A percentile compares a stretch with the other conserved stretches of the same genome.
These are phyloP conservation scores for Pythium inflatum DNA, from an alignment of 352 stramenopile genomes.

Conservation along the genomic window DNA sequence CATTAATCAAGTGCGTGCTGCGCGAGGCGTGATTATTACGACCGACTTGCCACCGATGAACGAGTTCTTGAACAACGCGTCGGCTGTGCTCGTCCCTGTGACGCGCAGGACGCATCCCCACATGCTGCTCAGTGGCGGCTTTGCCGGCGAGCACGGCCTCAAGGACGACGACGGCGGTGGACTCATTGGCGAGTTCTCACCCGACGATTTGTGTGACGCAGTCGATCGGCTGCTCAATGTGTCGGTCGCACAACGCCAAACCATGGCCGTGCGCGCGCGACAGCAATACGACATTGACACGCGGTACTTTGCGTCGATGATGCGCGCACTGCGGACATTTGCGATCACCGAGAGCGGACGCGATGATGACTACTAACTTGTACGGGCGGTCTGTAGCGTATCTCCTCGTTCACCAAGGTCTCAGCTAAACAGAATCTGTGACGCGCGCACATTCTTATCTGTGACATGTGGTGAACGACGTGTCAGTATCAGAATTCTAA, in stretches of 20 bases:
- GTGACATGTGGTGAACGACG: background rate
- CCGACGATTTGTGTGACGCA: constrained; percentile 50
- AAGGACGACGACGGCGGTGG: too few species aligned
- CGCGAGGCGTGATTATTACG: constrained; percentile 50
- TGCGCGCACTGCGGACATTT: too few species aligned
- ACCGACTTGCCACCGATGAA: constrained; percentile 68
- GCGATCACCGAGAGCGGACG: too few species aligned
- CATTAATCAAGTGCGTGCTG: constrained; percentile 69
- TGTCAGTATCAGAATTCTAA: background rate
- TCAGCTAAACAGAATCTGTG: background rate
- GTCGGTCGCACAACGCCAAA: constrained; percentile 31
- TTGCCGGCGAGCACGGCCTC: constrained; percentile 34
- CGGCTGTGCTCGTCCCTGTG: constrained; percentile 56
- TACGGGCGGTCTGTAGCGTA: too few species aligned
- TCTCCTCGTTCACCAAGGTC: background rate
- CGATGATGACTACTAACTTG: too few species aligned
- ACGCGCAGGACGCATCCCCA: constrained; percentile 30
- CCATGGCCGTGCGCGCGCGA: constrained; percentile 41
- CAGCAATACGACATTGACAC: constrained; percentile 72
- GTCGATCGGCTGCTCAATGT: constrained; percentile 44
- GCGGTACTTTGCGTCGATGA: constrained; percentile 67
- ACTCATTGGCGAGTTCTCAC: too few species aligned
- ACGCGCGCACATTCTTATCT: background rate
- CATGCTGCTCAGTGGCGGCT: constrained; percentile 48
- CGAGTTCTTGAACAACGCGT: constrained; percentile 53